These are phyloP conservation scores for Ganoderma lingzhi DNA, from an alignment of 1,284 basidiomycete species.

Conservation along the genomic window DNA sequence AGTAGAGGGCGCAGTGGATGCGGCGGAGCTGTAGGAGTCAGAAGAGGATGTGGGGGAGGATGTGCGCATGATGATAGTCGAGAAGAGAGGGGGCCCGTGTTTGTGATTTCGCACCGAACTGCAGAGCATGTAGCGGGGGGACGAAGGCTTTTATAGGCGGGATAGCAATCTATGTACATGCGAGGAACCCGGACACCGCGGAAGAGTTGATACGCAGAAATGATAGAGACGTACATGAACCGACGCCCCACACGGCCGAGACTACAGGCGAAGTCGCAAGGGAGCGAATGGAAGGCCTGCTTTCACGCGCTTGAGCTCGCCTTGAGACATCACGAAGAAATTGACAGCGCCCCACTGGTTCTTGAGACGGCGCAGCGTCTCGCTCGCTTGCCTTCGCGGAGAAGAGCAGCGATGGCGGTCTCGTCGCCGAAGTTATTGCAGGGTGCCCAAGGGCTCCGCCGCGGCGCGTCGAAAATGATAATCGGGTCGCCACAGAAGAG, in stretches of 20 bases:
- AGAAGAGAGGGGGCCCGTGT: not conserved
- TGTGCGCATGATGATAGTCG: slow-evolving; percentile 23
- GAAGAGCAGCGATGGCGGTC: not conserved
- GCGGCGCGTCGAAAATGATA: not conserved
- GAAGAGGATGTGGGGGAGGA: slow-evolving; percentile 33
- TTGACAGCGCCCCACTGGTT: not conserved
- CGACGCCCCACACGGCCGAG: not conserved
- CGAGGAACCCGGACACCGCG: slow-evolving; percentile 33
- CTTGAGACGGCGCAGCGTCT: not conserved
- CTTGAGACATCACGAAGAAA: not conserved
- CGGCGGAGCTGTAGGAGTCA: slow-evolving; percentile 23
- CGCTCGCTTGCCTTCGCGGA: not conserved
- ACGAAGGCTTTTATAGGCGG: slow-evolving; percentile 30
- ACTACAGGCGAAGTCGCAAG: slow-evolving; percentile 9
- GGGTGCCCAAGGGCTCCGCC: not conserved
- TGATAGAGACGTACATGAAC: slow-evolving; percentile 1
- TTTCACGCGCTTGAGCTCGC: not conserved
- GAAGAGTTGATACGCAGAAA: not conserved
- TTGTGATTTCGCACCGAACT: not conserved
- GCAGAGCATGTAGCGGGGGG: slow-evolving; percentile 1
- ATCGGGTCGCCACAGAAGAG: not conserved
- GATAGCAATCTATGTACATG: slow-evolving; percentile 29
- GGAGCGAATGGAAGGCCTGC: not conserved
- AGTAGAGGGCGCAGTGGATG: slow-evolving; percentile 34
- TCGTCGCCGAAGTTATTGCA: not conserved